Evolutionary conservation across 768 basidiomycete genomes (phyloP), one percentile per base, ranked within the genome.

Genomic region (Suillus bovinus): DNA sequence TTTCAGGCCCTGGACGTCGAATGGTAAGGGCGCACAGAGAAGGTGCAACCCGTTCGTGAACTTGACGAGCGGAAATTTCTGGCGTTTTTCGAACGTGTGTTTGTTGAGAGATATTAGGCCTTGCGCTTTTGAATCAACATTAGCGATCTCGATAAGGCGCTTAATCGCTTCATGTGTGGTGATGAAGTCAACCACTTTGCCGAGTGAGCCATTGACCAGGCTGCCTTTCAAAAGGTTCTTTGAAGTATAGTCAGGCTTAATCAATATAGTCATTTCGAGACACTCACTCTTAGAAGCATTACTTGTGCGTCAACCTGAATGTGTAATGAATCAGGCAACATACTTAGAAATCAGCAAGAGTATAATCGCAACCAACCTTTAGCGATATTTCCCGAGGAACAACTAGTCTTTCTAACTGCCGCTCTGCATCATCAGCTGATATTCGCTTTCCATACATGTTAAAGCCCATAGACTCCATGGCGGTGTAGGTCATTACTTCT

Each of bases 131-230:
- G 36, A 67, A 17, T 71, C 74, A 62, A 69, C 6, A 2, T 76
- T 64, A 2, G 77, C 74, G 5, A 79, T 67, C 20, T 58, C 65
- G 22, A 77, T 71, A 42, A 64, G 58, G 20, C 68, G 66, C 13
- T 55, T 1, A 36, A 64, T 64, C 2, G 79, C 78, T 9, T 78
- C 74, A 24, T 68, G 71, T 31, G 65, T 22, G 20, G 67, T 52
- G 29, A 70, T 64, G 58, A 80, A 78, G 29, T 73, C 74, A 8
- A 71, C 38, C 22, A 99, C 84, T 52, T 84, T 87, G 13, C 96
- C 97, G 77, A 97, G 88, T 55, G 88, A 93, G 0, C 96, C 96
- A 69, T 99, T 99, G 59, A 98, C 97, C 31, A 78, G 70, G 24
- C 29, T 54, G 1, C 72, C 73, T 63, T 75, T 70, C 1, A 49